Evolutionary conservation across 768 basidiomycete species (phyloP), one percentile per base, ranked within the genome.

Genomic region (Macrolepiota albuminosa): DNA sequence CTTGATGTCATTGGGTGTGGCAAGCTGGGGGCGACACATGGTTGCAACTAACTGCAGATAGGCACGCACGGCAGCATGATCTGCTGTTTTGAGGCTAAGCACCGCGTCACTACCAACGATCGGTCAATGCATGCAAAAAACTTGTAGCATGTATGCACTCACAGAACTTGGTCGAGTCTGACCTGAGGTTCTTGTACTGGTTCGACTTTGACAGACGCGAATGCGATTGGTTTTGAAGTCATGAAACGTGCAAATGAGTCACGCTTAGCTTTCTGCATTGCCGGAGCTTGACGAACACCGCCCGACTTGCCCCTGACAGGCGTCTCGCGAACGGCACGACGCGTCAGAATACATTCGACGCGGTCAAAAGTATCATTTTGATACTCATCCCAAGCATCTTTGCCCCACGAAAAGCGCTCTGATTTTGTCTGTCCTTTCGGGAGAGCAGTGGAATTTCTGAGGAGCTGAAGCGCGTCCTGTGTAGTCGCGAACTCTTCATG

Each of bases 401-500:
- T 69, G 2, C 76, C 69, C n/a, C 68, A 59, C 65, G 73, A 75
- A n/a, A 77, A 73, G 55, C 64, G 70, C 14, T 78, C 75, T 1
- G 76, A 78, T 45, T 66, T 74, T 6, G 71, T 63, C 31, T 57
- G 71, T 49, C 70, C 73, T 36, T 63, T 55, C 8, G 54, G 57
- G 4, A 65, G 59, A 26, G 62, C 59, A 56, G 74, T 64, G 7
- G 60, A 49, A 4, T 61, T 62, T 61, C 75, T 79, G 37, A 81
- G 57, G 62, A 73, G 72, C 45, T 64, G 54, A 10, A 71, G 61
- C n/a, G 73, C 72, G 43, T 74, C 73, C 11, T 70, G 65, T 1
- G 70, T 74, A 1, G 76, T 73, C 29, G 69, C 67, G 66, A 80
- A 76, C 57, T 65, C 73, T 67, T 88, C 84, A 29, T 84, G 78